These are phyloP conservation scores for Neurospora tetrasperma DNA, from an alignment of 495 filamentous ascomycete genomes.

Conservation along the genomic window DNA sequence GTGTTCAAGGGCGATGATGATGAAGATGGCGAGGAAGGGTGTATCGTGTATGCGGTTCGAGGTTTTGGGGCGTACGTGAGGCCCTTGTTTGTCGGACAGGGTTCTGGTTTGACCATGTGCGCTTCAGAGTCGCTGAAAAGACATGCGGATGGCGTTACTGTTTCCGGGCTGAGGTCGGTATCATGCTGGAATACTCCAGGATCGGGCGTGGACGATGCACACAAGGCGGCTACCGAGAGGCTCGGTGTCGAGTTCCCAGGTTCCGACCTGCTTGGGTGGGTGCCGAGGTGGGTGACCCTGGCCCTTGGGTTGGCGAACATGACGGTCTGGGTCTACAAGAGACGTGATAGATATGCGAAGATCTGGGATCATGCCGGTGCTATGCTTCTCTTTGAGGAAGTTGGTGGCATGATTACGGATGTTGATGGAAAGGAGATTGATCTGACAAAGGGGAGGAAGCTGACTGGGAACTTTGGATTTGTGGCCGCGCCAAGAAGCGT, in stretches of 20 bases:
- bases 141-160: constrained; percentile 19
- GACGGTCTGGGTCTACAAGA: constrained; percentile 51
- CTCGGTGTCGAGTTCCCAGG: constrained; percentile 40
- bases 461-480: constrained; percentile 39
- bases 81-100: constrained; percentile 25
- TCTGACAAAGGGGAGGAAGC: constrained; percentile 32
- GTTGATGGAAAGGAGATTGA: constrained; percentile 45
- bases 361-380: constrained; percentile 67
- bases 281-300: constrained; percentile 53
- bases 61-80: constrained; percentile 47
- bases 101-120: constrained; percentile 1
- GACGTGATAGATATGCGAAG: constrained; percentile 42
- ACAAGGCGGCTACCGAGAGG: constrained; percentile 33
- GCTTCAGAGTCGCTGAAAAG: constrained; percentile 10
- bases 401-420: constrained; percentile 54
- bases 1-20: constrained; percentile 38
- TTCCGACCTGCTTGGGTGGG: constrained; percentile 52
- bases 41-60: constrained; percentile 45
- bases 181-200: constrained; percentile 30
- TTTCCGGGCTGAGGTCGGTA: constrained; percentile 28
- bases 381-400: constrained; percentile 55
- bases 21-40: constrained; percentile 23
- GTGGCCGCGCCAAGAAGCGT: constrained; percentile 30
- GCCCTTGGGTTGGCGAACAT: constrained; percentile 50
- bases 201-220: constrained; percentile 36